Conservation (phyloP, 345 rosid species). For the Nasturtium officinale region DNA sequence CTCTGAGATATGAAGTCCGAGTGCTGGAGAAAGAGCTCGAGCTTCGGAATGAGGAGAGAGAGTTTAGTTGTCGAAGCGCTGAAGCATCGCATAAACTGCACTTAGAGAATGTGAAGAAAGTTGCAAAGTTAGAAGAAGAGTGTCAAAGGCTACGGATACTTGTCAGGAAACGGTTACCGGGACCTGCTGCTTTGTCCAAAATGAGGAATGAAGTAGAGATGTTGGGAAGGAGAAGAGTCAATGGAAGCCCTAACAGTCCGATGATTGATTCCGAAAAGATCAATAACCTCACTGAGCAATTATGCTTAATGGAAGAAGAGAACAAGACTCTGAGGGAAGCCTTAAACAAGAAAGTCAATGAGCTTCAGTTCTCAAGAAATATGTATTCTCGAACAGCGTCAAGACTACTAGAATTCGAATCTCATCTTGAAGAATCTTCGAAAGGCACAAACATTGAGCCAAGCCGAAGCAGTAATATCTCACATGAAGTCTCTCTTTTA, state of each 20-base stretch:
- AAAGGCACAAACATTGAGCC: slow-evolving; percentile 51
- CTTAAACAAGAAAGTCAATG: slow-evolving; percentile 60
- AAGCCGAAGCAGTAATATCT: slow-evolving; percentile 44
- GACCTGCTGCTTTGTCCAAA: slow-evolving; percentile 78
- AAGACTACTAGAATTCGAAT: slow-evolving; percentile 63
- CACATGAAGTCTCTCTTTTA: slow-evolving; percentile 55
- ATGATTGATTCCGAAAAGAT: slow-evolving; percentile 47
- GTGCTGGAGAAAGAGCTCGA: slow-evolving; percentile 92
- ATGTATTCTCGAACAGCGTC: slow-evolving; percentile 68
- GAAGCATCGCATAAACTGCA: slow-evolving; percentile 81
- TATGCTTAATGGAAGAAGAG: slow-evolving; percentile 73
- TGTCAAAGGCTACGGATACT: slow-evolving; percentile 82
- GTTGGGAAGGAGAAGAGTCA: slow-evolving; percentile 62
- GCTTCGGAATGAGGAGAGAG: slow-evolving; percentile 89
- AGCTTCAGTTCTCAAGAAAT: slow-evolving; percentile 71
- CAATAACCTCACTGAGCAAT: slow-evolving; percentile 61
- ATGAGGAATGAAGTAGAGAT: slow-evolving; percentile 83
- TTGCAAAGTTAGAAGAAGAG: slow-evolving; percentile 87
- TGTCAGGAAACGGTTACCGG: slow-evolving; percentile 83
- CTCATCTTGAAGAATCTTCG: slow-evolving; percentile 58
- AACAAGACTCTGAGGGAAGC: slow-evolving; percentile 77
- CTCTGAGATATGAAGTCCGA: slow-evolving; percentile 76
- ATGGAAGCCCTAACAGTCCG: slow-evolving; percentile 40
- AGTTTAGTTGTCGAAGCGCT: slow-evolving; percentile 68
- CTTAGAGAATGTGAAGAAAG: slow-evolving; percentile 76